These are phyloP conservation scores for Fistulinella prunicolor DNA, from an alignment of 768 basidiomycete species.

Conservation along the genomic window DNA sequence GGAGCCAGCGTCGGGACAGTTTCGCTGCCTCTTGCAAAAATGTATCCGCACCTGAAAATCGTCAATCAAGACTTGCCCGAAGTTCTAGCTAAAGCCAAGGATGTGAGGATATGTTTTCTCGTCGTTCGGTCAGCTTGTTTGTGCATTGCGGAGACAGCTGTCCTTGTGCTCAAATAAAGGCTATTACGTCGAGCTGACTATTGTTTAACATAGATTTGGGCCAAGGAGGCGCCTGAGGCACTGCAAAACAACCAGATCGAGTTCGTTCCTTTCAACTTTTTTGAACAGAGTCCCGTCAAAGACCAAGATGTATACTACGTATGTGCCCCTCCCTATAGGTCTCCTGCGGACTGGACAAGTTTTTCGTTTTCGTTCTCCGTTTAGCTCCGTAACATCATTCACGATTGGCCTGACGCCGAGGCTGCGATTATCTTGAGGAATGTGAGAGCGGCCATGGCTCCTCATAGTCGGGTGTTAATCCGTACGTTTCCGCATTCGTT, in stretches of 20 bases:
- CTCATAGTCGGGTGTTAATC: constrained; percentile 32
- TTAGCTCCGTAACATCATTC: constrained; percentile 30
- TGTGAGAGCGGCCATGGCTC: constrained; percentile 27
- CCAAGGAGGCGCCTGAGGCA: constrained; percentile 13
- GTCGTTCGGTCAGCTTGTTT: no score
- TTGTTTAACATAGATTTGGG: constrained; percentile 13
- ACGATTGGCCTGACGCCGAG: constrained; percentile 38
- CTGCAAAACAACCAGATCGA: constrained; percentile 15
- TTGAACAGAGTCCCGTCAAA: constrained; percentile 14
- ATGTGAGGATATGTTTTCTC: constrained; percentile 7
- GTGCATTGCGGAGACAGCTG: neutral
- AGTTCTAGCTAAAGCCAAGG: constrained; percentile 21
- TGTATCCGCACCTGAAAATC: constrained; percentile 27
- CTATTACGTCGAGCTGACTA: neutral
- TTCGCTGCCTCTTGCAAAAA: constrained; percentile 26
- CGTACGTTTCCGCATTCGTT: constrained; percentile 20
- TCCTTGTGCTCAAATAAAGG: neutral
- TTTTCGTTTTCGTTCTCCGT: neutral
- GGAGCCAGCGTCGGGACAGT: constrained; percentile 30
- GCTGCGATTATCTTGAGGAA: constrained; percentile 30
- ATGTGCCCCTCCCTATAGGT: neutral
- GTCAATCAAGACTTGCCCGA: constrained; percentile 29
- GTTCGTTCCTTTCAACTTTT: constrained; percentile 20
- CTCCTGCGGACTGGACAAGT: neutral
- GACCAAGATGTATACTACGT: constrained; percentile 27